These are phyloP conservation scores for Garcia nutans DNA, from an alignment of 345 rosid genomes.

Conservation along the genomic window DNA sequence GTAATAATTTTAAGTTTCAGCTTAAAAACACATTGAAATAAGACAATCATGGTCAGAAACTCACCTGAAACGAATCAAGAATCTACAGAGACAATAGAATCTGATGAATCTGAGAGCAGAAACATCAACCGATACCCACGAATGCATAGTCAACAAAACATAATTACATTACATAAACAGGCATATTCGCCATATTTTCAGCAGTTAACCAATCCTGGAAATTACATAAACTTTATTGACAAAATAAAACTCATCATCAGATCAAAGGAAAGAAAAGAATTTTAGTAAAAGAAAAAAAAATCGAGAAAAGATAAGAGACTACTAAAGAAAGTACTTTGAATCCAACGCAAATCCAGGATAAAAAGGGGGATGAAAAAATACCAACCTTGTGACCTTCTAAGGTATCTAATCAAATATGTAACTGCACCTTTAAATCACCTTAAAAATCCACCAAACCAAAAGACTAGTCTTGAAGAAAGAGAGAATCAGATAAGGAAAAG, in stretches of 20 bases:
- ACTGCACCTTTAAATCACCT: not conserved
- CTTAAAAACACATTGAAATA: constrained; percentile 3
- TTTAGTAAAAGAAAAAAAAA: not conserved
- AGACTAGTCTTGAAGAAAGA: not conserved
- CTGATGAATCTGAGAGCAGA: constrained; percentile 41
- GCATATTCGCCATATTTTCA: constrained; percentile 19
- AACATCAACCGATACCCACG: constrained; percentile 32
- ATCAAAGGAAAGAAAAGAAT: constrained; percentile 7
- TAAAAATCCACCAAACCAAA: constrained; percentile 16
- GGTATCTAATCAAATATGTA: constrained; percentile 2
- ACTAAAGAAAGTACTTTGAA: constrained; percentile 29
- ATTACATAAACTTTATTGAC: not conserved
- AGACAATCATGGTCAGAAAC: constrained; percentile 2
- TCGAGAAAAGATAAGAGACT: constrained; percentile 2
- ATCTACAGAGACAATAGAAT: constrained; percentile 41
- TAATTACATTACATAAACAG: constrained; percentile 15
- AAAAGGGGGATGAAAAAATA: constrained; percentile 6
- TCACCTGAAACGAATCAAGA: constrained; percentile 37
- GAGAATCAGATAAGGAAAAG: not conserved
- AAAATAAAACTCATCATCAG: not conserved
- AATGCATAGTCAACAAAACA: constrained; percentile 25
- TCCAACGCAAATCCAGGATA: constrained; percentile 30
- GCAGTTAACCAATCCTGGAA: constrained; percentile 28
- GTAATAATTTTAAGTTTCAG: not conserved
- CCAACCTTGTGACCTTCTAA: constrained; percentile 14